Percentiles rank a stretch among this genome's conserved stretches.
Evolutionary conservation across 441 rosid genomes (phyloP).

Genomic region (Euphorbia schlechtendalii): DNA sequence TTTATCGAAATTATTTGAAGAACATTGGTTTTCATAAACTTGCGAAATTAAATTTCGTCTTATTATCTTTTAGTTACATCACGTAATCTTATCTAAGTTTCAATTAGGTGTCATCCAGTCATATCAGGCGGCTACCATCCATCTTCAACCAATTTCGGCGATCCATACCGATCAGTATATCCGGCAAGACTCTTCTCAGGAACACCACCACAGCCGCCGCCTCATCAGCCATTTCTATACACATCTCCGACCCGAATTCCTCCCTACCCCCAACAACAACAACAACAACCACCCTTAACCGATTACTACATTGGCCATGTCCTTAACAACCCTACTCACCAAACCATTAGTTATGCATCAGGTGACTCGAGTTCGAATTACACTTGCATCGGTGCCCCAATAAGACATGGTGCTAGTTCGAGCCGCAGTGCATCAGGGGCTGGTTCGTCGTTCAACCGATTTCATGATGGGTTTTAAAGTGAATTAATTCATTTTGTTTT

Average conservation of each 20-base stretch:
- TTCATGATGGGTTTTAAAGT: constrained; percentile 45
- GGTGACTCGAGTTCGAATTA: constrained; percentile 33
- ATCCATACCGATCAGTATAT: constrained; percentile 53
- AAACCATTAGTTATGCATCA: constrained; percentile 22
- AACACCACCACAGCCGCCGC: constrained; percentile 21
- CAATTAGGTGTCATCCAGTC: constrained; percentile 40
- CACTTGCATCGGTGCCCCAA: constrained; percentile 80
- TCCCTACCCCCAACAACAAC: constrained; percentile 30
- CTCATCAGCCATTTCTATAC: constrained; percentile 36
- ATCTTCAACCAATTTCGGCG: constrained; percentile 34
- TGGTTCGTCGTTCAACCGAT: constrained; percentile 34
- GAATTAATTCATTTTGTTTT: neutral
- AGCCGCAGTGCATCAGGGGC: constrained; percentile 27
- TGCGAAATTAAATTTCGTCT: too few species aligned
- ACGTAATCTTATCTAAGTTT: neutral
- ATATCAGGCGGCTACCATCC: constrained; percentile 42
- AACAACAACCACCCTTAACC: too few species aligned
- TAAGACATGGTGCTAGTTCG: constrained; percentile 34
- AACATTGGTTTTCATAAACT: too few species aligned
- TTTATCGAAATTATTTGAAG: too few species aligned
- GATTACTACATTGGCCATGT: constrained; percentile 58
- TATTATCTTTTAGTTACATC: too few species aligned
- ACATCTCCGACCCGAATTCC: constrained; percentile 41
- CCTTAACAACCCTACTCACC: constrained; percentile 29
- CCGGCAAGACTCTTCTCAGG: constrained; percentile 35